Evolutionary conservation across 1,284 basidiomycete species (phyloP).

Genomic region (Pisolithus thermaeus): DNA sequence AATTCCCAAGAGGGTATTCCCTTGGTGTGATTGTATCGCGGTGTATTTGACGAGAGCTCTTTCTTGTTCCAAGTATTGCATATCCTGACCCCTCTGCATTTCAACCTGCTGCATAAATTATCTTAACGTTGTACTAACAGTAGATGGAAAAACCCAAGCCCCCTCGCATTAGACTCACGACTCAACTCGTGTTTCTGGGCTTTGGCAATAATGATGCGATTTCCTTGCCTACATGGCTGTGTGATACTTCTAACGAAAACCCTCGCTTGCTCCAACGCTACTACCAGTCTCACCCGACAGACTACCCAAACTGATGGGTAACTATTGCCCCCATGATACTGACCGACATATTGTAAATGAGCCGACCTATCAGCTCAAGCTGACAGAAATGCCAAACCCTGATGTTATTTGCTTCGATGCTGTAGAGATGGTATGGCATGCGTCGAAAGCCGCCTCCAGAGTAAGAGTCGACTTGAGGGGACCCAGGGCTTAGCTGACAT

Average conservation of each 20-base stretch:
- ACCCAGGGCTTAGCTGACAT: too few relatives aligned
- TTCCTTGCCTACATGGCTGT: conserved; percentile 1
- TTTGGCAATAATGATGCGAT: conserved; percentile 31
- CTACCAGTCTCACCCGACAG: too few relatives aligned
- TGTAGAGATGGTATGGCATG: too few relatives aligned
- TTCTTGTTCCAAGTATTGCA: neutral
- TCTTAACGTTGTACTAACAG: conserved; percentile 25
- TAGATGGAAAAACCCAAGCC: conserved; percentile 20
- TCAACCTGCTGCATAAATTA: conserved; percentile 31
- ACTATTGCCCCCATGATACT: too few relatives aligned
- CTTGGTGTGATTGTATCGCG: neutral
- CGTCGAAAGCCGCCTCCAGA: too few relatives aligned
- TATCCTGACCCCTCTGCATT: conserved; percentile 22
- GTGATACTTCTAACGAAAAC: neutral
- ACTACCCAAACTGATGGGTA: too few relatives aligned
- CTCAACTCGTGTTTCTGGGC: conserved; percentile 30
- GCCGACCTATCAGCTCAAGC: too few relatives aligned
- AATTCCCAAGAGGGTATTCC: neutral
- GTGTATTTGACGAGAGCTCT: neutral
- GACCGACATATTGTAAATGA: too few relatives aligned
- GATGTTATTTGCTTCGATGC: too few relatives aligned
- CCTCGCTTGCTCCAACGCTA: too few relatives aligned
- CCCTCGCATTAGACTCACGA: conserved; percentile 28
- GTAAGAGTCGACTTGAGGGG: too few relatives aligned
- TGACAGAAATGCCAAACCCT: too few relatives aligned